Percentiles rank a stretch among this genome's conserved stretches.
Conservation (phyloP, 495 filamentous ascomycete species). For the Lophiotrema nucula region DNA sequence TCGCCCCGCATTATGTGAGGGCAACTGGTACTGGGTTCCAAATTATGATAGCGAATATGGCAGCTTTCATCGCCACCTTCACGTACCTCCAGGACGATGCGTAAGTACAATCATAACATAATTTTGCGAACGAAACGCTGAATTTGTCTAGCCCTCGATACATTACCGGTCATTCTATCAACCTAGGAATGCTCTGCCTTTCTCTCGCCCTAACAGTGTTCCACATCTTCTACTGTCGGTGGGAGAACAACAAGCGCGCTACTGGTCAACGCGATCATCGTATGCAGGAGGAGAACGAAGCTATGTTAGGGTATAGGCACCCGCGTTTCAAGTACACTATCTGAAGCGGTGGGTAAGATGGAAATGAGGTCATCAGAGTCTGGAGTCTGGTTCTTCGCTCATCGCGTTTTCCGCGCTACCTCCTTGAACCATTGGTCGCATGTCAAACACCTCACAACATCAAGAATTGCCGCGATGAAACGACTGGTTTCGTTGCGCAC, state of each 20-base stretch:
- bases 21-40: slow-evolving; percentile 50
- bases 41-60: slow-evolving; percentile 49
- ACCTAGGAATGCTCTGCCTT: slow-evolving; percentile 45
- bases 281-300: slow-evolving; percentile 40
- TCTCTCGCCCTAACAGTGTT: slow-evolving; percentile 40
- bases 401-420: too few relatives aligned
- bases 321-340: slow-evolving; percentile 50
- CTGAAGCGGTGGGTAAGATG: too few relatives aligned
- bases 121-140: background rate
- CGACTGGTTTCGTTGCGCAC: too few relatives aligned
- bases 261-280: slow-evolving; percentile 46
- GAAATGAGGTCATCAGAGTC: too few relatives aligned
- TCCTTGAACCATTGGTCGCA: too few relatives aligned
- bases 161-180: slow-evolving; percentile 49
- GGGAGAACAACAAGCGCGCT: slow-evolving; percentile 50
- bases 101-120: slow-evolving; percentile 32
- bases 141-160: slow-evolving; percentile 43
- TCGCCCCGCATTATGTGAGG: slow-evolving; percentile 55
- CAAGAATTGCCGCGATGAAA: too few relatives aligned
- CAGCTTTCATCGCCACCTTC: slow-evolving; percentile 54
- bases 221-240: slow-evolving; percentile 45
- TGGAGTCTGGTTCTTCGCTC: too few relatives aligned
- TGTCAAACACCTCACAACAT: too few relatives aligned
- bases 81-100: slow-evolving; percentile 50
- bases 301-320: slow-evolving; percentile 46